A percentile compares a stretch with the other conserved stretches of the same genome.
phyloP scores from a whole-genome alignment of 805 yeast genomes.

The Ogataea siamensis region DNA sequence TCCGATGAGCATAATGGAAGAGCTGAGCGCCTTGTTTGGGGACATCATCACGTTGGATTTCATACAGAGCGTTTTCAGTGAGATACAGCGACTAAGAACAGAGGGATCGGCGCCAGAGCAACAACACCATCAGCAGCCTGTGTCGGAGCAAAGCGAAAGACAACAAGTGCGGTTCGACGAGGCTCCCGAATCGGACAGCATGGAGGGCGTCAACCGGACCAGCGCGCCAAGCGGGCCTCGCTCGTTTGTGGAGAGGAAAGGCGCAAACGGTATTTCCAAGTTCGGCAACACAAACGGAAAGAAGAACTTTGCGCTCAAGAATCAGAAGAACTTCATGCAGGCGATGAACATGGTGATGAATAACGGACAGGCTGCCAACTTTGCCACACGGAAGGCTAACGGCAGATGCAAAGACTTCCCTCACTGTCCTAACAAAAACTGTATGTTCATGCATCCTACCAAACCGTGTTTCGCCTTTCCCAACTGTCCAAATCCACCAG shows the following conservation, averaged over 20 bases:
- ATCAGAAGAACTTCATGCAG: conserved; percentile 41
- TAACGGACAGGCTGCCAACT: conserved; percentile 25
- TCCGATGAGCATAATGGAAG: conserved; percentile 57
- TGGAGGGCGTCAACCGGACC: conserved; percentile 21
- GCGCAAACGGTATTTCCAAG: conserved; percentile 22
- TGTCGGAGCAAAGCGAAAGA: conserved; percentile 24
- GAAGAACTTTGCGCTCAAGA: conserved; percentile 36
- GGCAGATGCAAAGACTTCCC: conserved; percentile 74
- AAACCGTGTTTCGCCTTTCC: conserved; percentile 73
- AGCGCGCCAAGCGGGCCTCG: conserved; percentile 25
- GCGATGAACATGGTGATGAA: conserved; percentile 37
- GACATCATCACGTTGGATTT: conserved; percentile 57
- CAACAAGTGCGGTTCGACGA: conserved; percentile 34
- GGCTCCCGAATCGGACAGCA: conserved; percentile 15
- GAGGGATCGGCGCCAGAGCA: conserved; percentile 10
- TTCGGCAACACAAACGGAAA: conserved; percentile 12
- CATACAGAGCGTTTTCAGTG: conserved; percentile 55
- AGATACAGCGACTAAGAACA: conserved; percentile 42
- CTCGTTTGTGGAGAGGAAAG: conserved; percentile 19
- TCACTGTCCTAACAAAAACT: conserved; percentile 61
- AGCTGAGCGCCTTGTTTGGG: conserved; percentile 60
- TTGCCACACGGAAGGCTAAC: conserved; percentile 48
- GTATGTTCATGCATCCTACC: conserved; percentile 79
- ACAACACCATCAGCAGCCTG: conserved; percentile 16
- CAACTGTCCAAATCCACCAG: conserved; percentile 73